Percentiles rank a stretch among this genome's conserved stretches.
Evolutionary conservation across 495 filamentous ascomycete genomes (phyloP).

Genomic region (Talaromyces ruber): DNA sequence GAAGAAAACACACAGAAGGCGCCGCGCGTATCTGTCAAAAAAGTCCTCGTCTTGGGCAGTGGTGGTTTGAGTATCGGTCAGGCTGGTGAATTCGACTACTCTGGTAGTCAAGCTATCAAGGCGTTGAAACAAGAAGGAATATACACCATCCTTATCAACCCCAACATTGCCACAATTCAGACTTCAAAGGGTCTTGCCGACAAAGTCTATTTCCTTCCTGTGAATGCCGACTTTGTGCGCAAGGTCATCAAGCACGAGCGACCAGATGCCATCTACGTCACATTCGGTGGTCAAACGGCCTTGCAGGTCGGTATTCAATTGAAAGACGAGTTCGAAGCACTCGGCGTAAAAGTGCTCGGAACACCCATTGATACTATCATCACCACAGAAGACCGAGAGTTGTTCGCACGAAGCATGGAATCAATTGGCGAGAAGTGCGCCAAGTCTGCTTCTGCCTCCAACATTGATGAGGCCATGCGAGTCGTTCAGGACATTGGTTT

Average conservation of each 20-base stretch:
- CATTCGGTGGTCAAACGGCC: conserved; percentile 95
- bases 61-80: conserved; percentile 97
- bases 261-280: conserved; percentile 94
- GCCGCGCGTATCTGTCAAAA: conserved; percentile 79
- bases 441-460: conserved; percentile 87
- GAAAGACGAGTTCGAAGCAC: conserved; percentile 84
- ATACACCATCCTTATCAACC: conserved; percentile 92
- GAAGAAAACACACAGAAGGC: conserved; percentile 67
- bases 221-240: conserved; percentile 90
- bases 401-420: conserved; percentile 97
- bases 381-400: conserved; percentile 93
- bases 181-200: conserved; percentile 93
- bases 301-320: conserved; percentile 91
- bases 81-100: conserved; percentile 98
- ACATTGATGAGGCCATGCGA: conserved; percentile 71
- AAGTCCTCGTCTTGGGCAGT: conserved; percentile 93
- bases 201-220: conserved; percentile 97
- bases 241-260: conserved; percentile 94
- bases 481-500: conserved; percentile 87
- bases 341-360: conserved; percentile 89
- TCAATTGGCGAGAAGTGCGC: conserved; percentile 97
- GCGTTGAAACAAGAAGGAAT: conserved; percentile 97
- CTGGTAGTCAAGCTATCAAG: conserved; percentile 84
- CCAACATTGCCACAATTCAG: conserved; percentile 98
- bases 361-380: conserved; percentile 97